Percentiles rank a stretch among this genome's conserved stretches.
Evolutionary conservation across 2,329 filamentous ascomycete genomes (phyloP).

Genomic region (Fusarium armeniacum): DNA sequence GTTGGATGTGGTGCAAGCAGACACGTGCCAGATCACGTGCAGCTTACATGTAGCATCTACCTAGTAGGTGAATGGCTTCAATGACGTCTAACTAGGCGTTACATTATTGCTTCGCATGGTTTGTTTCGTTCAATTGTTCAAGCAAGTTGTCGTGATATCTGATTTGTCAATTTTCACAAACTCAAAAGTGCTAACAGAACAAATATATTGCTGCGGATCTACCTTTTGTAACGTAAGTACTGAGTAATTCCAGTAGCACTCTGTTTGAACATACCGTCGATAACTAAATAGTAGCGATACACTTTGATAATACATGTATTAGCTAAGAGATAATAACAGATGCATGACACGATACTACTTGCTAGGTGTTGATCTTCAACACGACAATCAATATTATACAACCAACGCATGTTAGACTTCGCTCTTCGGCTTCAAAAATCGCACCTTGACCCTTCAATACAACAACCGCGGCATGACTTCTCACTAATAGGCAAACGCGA

Average conservation of each 20-base stretch:
- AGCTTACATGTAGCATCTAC: accelerated
- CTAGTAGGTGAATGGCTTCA: neutral
- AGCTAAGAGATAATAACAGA: too few species aligned
- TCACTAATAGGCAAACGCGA: too few species aligned
- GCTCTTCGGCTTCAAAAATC: too few species aligned
- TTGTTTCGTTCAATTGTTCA: neutral
- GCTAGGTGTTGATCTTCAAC: neutral
- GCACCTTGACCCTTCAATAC: too few species aligned
- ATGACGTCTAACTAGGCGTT: neutral
- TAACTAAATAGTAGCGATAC: too few species aligned
- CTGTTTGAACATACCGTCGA: neutral
- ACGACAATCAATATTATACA: neutral
- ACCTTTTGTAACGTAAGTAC: neutral
- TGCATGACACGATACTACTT: neutral
- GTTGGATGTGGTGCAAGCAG: slow-evolving; percentile 9
- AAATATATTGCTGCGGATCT: neutral
- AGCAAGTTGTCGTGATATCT: neutral
- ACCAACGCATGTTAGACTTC: too few species aligned
- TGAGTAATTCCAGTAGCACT: neutral
- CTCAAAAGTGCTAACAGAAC: neutral
- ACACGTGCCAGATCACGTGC: slow-evolving; percentile 41
- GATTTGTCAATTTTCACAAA: neutral
- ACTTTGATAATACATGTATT: too few species aligned
- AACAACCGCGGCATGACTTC: neutral
- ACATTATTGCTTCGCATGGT: neutral